Evolutionary conservation across 2,329 filamentous ascomycete genomes (phyloP).

Genomic region (Ophiostoma sp.): DNA sequence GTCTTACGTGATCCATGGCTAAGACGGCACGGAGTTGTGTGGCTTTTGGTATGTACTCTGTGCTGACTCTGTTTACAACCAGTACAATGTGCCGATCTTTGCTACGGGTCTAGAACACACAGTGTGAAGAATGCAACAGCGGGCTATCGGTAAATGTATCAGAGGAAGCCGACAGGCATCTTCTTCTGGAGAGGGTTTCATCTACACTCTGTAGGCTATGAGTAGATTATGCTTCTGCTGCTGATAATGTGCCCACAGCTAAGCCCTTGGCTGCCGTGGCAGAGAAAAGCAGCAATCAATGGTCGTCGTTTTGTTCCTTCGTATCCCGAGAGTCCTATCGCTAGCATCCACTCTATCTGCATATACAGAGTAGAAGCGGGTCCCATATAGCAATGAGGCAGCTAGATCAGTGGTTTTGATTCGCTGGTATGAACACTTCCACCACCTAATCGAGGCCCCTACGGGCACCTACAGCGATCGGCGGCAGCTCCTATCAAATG

Average conservation of each 20-base stretch:
- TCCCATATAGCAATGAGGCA: too few relatives aligned
- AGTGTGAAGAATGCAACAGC: neutral
- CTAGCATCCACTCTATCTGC: too few relatives aligned
- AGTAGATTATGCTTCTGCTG: neutral
- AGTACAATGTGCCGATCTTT: neutral
- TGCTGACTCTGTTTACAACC: neutral
- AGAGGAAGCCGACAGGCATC: neutral
- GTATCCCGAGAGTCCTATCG: too few relatives aligned
- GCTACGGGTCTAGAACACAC: neutral
- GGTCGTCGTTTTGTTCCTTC: neutral
- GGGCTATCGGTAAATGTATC: neutral
- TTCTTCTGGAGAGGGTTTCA: neutral
- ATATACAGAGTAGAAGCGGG: too few relatives aligned
- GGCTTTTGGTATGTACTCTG: neutral
- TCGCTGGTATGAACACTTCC: neutral
- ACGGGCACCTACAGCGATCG: slow-evolving; percentile 7
- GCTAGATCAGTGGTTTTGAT: neutral
- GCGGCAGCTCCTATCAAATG: neutral
- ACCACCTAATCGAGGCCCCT: neutral
- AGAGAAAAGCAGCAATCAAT: neutral
- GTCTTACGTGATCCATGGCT: neutral
- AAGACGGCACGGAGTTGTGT: slow-evolving; percentile 3
- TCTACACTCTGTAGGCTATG: neutral
- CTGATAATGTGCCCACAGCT: neutral
- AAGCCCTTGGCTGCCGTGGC: slow-evolving; percentile 10